A percentile compares a stretch with the other conserved stretches of the same genome.
Evolutionary conservation across 768 basidiomycete species (phyloP).

Genomic region (Suillus occidentalis): DNA sequence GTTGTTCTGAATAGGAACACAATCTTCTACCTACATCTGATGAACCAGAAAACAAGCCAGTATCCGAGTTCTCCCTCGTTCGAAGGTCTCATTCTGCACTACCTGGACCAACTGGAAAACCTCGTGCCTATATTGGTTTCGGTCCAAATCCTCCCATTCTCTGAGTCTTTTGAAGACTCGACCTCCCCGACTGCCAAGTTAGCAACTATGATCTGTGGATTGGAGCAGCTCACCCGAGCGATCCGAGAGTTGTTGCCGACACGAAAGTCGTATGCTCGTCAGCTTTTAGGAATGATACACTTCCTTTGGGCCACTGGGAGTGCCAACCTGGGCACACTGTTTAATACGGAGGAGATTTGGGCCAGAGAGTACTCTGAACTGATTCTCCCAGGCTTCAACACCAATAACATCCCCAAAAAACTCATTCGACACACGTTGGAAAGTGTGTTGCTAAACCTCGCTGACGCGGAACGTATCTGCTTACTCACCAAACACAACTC

Average conservation of each 20-base stretch:
- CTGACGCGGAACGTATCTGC: neutral
- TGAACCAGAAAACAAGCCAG: neutral
- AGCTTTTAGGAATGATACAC: neutral
- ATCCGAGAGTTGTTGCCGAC: neutral
- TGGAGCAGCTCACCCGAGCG: neutral
- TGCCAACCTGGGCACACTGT: neutral
- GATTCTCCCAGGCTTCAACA: neutral
- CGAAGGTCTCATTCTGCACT: neutral
- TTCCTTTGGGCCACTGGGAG: neutral
- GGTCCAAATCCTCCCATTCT: neutral
- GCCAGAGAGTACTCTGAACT: neutral
- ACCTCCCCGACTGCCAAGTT: neutral
- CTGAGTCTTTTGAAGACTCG: neutral
- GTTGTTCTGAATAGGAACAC: neutral
- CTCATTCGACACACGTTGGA: neutral
- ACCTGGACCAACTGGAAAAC: neutral
- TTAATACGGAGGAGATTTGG: neutral
- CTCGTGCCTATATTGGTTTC: neutral
- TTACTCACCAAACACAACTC: neutral
- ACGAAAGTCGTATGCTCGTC: neutral
- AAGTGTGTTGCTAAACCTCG: neutral
- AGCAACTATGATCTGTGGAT: neutral
- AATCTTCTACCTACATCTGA: neutral
- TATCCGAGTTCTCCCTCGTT: neutral
- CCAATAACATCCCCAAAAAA: neutral